Evolutionary conservation across 129 eudicot species (phyloP), one percentile per base, ranked within the genome.

Genomic region (Chrysanthemum seticuspe): DNA sequence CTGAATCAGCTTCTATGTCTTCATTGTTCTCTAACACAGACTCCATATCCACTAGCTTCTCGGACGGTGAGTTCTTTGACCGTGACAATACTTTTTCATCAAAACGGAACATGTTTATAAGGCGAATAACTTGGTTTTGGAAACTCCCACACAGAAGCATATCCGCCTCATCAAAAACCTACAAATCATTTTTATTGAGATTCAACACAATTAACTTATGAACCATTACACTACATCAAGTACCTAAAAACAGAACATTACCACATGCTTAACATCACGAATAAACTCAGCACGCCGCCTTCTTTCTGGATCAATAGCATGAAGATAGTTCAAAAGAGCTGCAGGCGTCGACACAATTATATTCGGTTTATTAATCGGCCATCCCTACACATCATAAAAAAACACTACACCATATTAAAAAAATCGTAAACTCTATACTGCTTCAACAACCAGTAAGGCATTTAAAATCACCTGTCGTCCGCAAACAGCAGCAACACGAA

Each of bases 141-240:
- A 90, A 94, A 71, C 99, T 88, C 56, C 99, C 97, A 51, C 97
- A 94, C 36, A 94, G 88, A 29, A 94, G 85, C 96, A 94, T 78
- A 81, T 90, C 99, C 52, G 99, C 99, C 83, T 94, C 99, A 76
- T 94, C 99, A 70, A 94, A 94, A 65, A 94, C 98, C 98, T 93
- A 80, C 21, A 72, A 70, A 44, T 67, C 64, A 31, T 69, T 15
- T 2, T 45, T 31, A 40, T 7, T 40, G 12, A 70, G 61, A 58
- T 1, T 15, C 18, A 70, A 71, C 48, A 64, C 19, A 13, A 15
- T 15, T 21, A 64, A 34, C 10, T 68, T 19, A 63, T 36, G 21
- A 47, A 51, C 1, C 49, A 72, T 21, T 40, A 40, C 31, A 62
- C 45, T 10, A 4, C 4, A 25, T 25, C 25, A 29, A 14, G 18